phyloP scores from a whole-genome alignment of 2,329 filamentous ascomycete species.

The Pseudocercospora fuligena region DNA sequence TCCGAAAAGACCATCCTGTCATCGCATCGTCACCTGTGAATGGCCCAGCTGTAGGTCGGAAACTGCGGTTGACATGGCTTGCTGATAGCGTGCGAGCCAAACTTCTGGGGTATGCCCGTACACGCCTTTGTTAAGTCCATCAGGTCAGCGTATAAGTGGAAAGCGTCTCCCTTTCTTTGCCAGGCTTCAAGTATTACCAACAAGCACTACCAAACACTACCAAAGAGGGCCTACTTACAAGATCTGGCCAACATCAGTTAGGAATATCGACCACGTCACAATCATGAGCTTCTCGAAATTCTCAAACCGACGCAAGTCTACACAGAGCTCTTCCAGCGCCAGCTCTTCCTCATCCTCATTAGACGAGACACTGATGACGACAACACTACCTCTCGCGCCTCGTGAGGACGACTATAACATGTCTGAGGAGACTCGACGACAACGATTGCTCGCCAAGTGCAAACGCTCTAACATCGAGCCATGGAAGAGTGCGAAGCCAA shows the following conservation, averaged over 20 bases:
- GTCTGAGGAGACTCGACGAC: conserved; percentile 34
- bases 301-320: conserved; percentile 32
- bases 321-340: conserved; percentile 30
- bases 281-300: conserved; percentile 34
- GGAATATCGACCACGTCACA: neutral
- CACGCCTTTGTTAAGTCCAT: conserved; percentile 5
- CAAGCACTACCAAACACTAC: neutral
- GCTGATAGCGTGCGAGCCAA: neutral
- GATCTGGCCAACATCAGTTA: neutral
- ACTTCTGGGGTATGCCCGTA: neutral
- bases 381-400: conserved; percentile 39
- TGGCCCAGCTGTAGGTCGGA: neutral
- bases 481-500: conserved; percentile 35
- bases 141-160: conserved; percentile 5
- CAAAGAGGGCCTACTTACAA: neutral
- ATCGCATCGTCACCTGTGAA: neutral
- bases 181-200: neutral
- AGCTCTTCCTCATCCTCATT: conserved; percentile 32
- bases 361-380: conserved; percentile 30
- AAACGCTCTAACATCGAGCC: conserved; percentile 33
- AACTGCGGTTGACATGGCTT: conserved; percentile 8
- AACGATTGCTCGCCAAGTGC: conserved; percentile 37
- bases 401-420: conserved; percentile 40
- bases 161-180: neutral
- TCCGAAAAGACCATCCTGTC: conserved; percentile 5